Conservation (phyloP, 2,329 filamentous ascomycete genomes). For the Clarireedia homoeocarpa region DNA sequence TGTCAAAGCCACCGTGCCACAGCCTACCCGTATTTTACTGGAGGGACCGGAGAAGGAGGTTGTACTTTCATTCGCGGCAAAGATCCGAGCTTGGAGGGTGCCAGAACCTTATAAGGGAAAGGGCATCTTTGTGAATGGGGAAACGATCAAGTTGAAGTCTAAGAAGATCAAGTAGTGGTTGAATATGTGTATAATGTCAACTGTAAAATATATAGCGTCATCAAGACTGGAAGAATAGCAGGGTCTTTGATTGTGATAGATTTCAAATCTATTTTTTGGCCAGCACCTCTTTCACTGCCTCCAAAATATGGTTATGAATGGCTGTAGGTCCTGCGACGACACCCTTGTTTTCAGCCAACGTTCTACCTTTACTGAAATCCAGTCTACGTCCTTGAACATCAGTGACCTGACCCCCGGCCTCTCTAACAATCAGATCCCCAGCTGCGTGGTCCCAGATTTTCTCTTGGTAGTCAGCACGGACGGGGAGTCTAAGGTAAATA, state of each 20-base stretch:
- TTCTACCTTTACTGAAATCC: conserved; percentile 81
- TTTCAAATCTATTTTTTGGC: conserved; percentile 31
- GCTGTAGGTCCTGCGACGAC: conserved; percentile 79
- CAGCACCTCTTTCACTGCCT: conserved; percentile 76
- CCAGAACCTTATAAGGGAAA: conserved; percentile 99
- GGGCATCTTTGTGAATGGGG: conserved; percentile 95
- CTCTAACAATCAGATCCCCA: conserved; percentile 86
- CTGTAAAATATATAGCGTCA: conserved; percentile 14
- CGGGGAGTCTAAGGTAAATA: conserved; percentile 84
- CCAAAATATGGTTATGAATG: conserved; percentile 68
- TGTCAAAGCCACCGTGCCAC: conserved; percentile 78
- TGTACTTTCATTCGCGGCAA: conserved; percentile 84
- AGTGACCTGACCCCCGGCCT: conserved; percentile 86
- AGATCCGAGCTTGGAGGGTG: conserved; percentile 78
- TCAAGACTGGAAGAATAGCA: neutral
- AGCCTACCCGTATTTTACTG: conserved; percentile 83
- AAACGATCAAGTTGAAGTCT: conserved; percentile 96
- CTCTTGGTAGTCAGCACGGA: conserved; percentile 83
- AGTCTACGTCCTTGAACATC: conserved; percentile 79
- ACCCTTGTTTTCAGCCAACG: conserved; percentile 83
- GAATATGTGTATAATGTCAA: conserved; percentile 17
- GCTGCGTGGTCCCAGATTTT: conserved; percentile 99
- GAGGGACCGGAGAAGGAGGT: conserved; percentile 82
- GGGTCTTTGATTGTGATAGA: neutral
- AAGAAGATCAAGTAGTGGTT: conserved; percentile 81